Base-by-base conservation (phyloP, 2,329 filamentous ascomycete genomes). In the Mycosphaerella sp. region DNA sequence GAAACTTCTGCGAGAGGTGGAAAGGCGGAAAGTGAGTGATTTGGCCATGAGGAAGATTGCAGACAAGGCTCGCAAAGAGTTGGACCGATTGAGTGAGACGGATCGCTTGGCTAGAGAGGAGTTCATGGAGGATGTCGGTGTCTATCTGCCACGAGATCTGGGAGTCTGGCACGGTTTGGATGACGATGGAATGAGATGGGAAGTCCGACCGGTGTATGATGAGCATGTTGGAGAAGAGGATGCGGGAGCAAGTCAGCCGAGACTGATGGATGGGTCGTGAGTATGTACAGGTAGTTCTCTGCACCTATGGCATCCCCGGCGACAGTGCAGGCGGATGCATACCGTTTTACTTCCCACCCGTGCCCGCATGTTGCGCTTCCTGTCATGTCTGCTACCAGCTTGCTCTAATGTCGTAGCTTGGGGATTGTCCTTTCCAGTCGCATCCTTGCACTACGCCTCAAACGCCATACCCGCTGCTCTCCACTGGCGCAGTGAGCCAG, bases 71-170 rank as follows among this genome's bases (percentile, higher is more conserved):
- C 83, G 84, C 67, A 82, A 85, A 55, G 85, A 85, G 61, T 78
- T 96, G 7, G 84, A 91, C 55, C 83, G 82, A 66, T 75, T 97
- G 8, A 82, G 87, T 57, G 61, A 66, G 40, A 73, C 82, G 10
- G 93, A 98, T 69, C 62, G 81, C 53, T 77, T 76, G 40, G 83
- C 89, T 58, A 79, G 93, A 38, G 86, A 95, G 59, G 75, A 80
- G 0, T 97, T 98, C 69, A 80, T 87, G 34, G 78, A 84, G 29
- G 86, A 95, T 42, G 85, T 93, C 10, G 91, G 90, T 6, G 89
- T 95, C 59, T 95, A 84, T 67, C 72, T 98, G 9, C 93, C 93
- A 5, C 48, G 63, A 2, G 66, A 67, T 59, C 54, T 69, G 12
- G 58, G 58, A 2, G 53, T 41, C 3, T 66, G 64, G 64, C 59